Evolutionary conservation across 768 basidiomycete species (phyloP), one percentile per base, ranked within the genome.

Genomic region (Kondoa subrosea): DNA sequence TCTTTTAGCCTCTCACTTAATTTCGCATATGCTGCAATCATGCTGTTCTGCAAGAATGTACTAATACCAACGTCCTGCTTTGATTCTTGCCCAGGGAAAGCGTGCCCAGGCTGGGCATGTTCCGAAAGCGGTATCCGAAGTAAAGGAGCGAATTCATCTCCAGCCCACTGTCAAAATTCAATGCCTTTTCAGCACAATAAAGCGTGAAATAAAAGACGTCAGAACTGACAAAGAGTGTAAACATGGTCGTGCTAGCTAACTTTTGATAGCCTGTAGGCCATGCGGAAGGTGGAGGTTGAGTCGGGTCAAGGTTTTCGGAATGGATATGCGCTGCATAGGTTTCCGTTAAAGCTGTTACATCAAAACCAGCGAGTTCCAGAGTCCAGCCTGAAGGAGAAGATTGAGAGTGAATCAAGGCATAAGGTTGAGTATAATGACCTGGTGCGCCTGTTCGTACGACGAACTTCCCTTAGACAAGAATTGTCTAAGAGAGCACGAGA

Each of bases 201-300:
- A n/a, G 87, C 0, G 90, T 82, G 74, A 92, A 95, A n/a, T n/a
- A n/a, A n/a, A n/a, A n/a, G 0, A 83, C 83, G 72, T 90, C 85
- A 2, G 92, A 92, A 0, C 84, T 91, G 90, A 90, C 95, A 75
- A 96, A 96, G 50, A 87, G 84, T 0, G 92, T 95, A 69, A 88
- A 85, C 88, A 95, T 91, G 0, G 91, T 96, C 0, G 90, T 84
- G 31, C 88, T 87, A n/a, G 87, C 85, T 25, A 96, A 80, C 74
- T 96, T 95, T 75, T 88, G 87, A 76, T 96, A 96, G 1, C 92
- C 91, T 68, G 87, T 68, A 2, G 74, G 74, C 74, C 74, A 75
- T 2, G 71, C 71, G 16, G 72, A 70, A 1, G 74, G 64, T 1
- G 71, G 72, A 1, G 74, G 73, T 64, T 72, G 71, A n/a, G 65